Percentiles rank a stretch among this genome's conserved stretches.
Conservation (phyloP, 805 yeast species). For the Pichia kluyveri region DNA sequence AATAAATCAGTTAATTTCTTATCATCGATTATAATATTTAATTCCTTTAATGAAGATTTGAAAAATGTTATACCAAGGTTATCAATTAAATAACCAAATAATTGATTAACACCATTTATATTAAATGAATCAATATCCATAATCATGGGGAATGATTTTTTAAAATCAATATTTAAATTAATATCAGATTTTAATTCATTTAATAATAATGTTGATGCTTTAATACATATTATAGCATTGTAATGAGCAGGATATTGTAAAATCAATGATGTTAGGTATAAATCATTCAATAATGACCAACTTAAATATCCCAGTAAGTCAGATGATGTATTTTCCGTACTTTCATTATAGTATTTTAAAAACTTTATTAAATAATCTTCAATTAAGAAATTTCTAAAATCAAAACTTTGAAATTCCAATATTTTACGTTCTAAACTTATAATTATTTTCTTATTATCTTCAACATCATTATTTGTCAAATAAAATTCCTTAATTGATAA, state of each 20-base stretch:
- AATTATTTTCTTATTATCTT: slow-evolving; percentile 47
- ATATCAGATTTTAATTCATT: slow-evolving; percentile 14
- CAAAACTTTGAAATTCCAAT: slow-evolving; percentile 71
- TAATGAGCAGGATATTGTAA: slow-evolving; percentile 69
- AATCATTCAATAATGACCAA: slow-evolving; percentile 74
- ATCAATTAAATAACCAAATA: slow-evolving; percentile 26
- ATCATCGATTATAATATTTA: slow-evolving; percentile 8
- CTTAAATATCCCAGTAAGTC: slow-evolving; percentile 43
- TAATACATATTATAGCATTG: slow-evolving; percentile 60
- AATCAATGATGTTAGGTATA: slow-evolving; percentile 58
- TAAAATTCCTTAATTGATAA: slow-evolving; percentile 28
- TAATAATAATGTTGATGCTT: slow-evolving; percentile 36
- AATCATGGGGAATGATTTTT: slow-evolving; percentile 2
- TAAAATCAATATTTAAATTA: slow-evolving; percentile 6
- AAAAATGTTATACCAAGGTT: slow-evolving; percentile 20
- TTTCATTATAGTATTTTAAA: slow-evolving; percentile 30
- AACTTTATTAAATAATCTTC: slow-evolving; percentile 61
- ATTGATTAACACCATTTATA: slow-evolving; percentile 17
- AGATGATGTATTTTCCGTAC: too few relatives aligned
- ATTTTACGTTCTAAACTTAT: slow-evolving; percentile 60
- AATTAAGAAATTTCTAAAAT: slow-evolving; percentile 59
- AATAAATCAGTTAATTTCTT: slow-evolving; percentile 21
- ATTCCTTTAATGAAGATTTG: slow-evolving; percentile 13
- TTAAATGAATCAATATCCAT: slow-evolving; percentile 2
- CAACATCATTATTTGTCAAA: slow-evolving; percentile 27